A percentile compares a stretch with the other conserved stretches of the same genome.
Evolutionary conservation across 139 green algal species (phyloP).

Genomic region (Spirogloea muscicola): DNA sequence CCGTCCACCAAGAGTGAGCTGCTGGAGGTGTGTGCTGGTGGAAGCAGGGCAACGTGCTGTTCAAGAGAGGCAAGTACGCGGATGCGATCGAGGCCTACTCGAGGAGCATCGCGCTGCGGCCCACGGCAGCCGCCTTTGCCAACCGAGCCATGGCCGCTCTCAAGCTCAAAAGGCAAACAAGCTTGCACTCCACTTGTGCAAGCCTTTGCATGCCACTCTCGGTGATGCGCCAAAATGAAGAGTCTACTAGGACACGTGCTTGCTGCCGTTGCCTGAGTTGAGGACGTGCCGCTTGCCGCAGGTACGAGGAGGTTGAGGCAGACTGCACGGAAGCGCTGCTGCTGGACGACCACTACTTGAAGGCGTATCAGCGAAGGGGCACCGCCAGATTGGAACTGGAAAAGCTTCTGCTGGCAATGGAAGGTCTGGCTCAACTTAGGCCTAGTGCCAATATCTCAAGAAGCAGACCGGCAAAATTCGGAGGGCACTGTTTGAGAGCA

Average conservation of each 20-base stretch:
- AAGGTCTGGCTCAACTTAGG: neutral
- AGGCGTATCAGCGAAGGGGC: constrained; percentile 12
- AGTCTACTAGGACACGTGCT: too few species aligned
- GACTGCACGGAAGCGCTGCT: constrained; percentile 29
- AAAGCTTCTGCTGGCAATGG: neutral
- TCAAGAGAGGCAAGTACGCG: constrained; percentile 8
- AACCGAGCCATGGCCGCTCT: constrained; percentile 37
- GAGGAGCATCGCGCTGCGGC: constrained; percentile 18
- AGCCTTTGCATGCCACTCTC: too few species aligned
- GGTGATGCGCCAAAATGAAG: too few species aligned
- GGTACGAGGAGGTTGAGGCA: constrained; percentile 32
- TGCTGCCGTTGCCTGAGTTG: too few species aligned
- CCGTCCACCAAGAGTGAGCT: too few species aligned
- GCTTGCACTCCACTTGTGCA: too few species aligned
- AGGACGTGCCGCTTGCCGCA: too few species aligned
- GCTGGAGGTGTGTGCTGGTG: too few species aligned
- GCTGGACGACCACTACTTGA: constrained; percentile 44
- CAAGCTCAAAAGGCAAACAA: constrained; percentile 38
- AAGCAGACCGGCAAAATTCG: too few species aligned
- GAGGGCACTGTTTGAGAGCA: too few species aligned
- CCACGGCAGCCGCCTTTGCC: constrained; percentile 21
- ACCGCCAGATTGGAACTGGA: neutral
- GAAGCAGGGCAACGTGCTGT: constrained; percentile 40
- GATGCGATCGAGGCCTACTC: constrained; percentile 35
- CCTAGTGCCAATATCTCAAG: too few species aligned